Evolutionary conservation across 495 filamentous ascomycete genomes (phyloP), one percentile per base, ranked within the genome.

Genomic region (Daldinia grandis): DNA sequence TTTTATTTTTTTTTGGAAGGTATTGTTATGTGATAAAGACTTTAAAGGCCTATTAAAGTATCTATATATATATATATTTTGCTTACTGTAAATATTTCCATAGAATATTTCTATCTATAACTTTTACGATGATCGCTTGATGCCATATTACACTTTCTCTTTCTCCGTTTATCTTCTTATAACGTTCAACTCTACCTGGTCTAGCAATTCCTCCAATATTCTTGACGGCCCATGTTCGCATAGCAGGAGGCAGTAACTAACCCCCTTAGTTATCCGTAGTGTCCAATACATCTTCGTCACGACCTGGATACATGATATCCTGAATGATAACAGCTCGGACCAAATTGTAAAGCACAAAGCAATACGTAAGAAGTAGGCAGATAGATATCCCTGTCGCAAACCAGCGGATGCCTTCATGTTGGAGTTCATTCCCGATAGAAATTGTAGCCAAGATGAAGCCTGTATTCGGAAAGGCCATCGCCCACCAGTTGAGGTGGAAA

Each of bases 281-380:
- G 19, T 69, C 66, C 14, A 69, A 44, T n/a, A 76, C 69, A 78
- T 91, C 88, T 69, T 91, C 88, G 65, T 91, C 88, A 65, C 86
- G 87, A 4, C 87, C 87, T 27, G 88, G 88, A 74, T 84, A 90
- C 79, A 89, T 84, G 62, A 91, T 89, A 73, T 89, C 86, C 66
- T 83, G 78, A 21, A 72, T 75, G 21, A 82, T 49, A 14, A 91
- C 83, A 9, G 89, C 89, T 49, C 81, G 76, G 0, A 87, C 71
- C 64, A 87, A 83, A 27, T 76, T 79, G 21, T 81, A 78, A 8
- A 84, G 71, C 42, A 91, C 87, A 67, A 88, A 85, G 6, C 82
- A 38, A 80, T 86, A 92, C 66, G 87, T 84, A 5, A 75, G 57
- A 4, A 91, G 64, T 51, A 91, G 76, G 33, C 83, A 72, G 17